Evolutionary conservation across 257 asterid genomes (phyloP), one percentile per base, ranked within the genome.

Genomic region (Rubia yunnanensis): DNA sequence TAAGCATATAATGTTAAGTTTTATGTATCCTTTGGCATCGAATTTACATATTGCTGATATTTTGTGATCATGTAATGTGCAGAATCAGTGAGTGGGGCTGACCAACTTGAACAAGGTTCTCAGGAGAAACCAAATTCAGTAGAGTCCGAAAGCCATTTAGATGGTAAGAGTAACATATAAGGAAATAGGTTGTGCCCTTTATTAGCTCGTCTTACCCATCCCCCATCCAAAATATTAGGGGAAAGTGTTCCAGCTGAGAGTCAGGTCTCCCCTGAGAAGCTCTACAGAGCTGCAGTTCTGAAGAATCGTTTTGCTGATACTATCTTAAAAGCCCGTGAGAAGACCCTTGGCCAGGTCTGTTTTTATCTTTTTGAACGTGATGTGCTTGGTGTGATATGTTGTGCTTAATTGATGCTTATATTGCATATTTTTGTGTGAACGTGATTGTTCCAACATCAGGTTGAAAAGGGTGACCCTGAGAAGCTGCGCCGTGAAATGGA

Each of bases 311-410:
- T 86, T 76, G 78, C 83, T n/a, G 97, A 92, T 57, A 92, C 92
- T 34, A 92, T 92, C 74, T 73, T 92, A 68, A 92, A 88, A 80
- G 99, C 97, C 68, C 85, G 78, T 68, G 99, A 89, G 75, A 88
- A 91, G 78, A 74, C 95, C 2, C 84, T 57, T 57, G 63, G 39
- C 41, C 63, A 30, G 63, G 97, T 91, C 6, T 30, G 8, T 24
- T 53, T 1, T 50, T 23, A 3, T n/a, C 14, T 22, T 26, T 50
- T 73, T 53, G 34, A 55, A 32, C 10, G 65, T 38, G 28, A 63
- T 52, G 23, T 44, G 44, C 14, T 57, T 60, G 66, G 30, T 53
- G 20, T 4, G 38, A 31, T 55, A 3, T 13, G 32, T 72, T 30
- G 6, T 44, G 36, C 24, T 26, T 70, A 2, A 4, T 20, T 17